These are phyloP conservation scores for Russula foetens DNA, from an alignment of 768 basidiomycete genomes.

Conservation along the genomic window DNA sequence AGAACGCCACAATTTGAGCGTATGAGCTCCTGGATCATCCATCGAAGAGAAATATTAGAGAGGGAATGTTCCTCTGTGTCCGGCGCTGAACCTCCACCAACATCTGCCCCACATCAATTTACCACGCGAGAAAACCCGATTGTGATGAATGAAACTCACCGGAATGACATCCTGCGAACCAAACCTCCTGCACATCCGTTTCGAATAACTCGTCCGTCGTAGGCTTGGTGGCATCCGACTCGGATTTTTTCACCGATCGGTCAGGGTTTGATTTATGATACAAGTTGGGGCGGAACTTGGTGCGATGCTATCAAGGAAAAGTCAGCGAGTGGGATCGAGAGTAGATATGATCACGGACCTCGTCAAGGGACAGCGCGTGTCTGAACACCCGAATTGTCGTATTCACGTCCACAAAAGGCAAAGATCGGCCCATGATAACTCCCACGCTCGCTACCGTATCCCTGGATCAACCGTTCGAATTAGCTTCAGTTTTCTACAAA, in stretches of 20 bases:
- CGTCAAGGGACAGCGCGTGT: conserved; percentile 72
- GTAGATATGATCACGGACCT: conserved; percentile 43
- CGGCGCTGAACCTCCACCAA: conserved; percentile 12
- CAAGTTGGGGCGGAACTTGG: conserved; percentile 53
- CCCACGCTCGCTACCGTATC: conserved; percentile 79
- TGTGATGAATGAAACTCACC: background rate
- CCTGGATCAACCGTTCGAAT: too few relatives aligned
- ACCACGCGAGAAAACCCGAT: background rate
- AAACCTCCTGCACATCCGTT: conserved; percentile 16
- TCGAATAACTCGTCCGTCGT: background rate
- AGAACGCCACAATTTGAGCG: background rate
- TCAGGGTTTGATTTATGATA: conserved; percentile 42
- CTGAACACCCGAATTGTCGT: conserved; percentile 60
- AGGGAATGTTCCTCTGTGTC: conserved; percentile 3
- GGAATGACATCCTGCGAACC: conserved; percentile 19
- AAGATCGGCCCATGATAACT: conserved; percentile 41
- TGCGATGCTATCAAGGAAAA: conserved; percentile 42
- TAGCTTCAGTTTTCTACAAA: too few relatives aligned
- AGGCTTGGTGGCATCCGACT: background rate
- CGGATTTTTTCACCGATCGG: background rate
- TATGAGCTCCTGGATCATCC: conserved; percentile 18
- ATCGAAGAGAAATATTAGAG: conserved; percentile 15
- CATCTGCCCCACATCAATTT: background rate
- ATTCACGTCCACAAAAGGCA: conserved; percentile 65
- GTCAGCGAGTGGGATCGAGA: background rate